phyloP scores from a whole-genome alignment of 768 basidiomycete species.

The Leccinum aurantiacum region DNA sequence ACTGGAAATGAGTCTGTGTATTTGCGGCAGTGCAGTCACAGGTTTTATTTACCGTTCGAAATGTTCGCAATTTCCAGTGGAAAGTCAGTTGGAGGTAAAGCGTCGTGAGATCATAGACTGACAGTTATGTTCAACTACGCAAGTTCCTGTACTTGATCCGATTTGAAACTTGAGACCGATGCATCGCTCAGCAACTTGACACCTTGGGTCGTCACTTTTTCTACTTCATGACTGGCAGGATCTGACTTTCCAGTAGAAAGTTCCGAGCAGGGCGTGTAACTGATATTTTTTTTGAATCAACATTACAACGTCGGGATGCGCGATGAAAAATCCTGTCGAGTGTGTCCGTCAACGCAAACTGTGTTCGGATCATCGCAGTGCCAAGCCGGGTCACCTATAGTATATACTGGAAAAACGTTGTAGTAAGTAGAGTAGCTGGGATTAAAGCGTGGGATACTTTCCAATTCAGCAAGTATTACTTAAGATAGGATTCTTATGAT shows the following conservation, averaged over 20 bases:
- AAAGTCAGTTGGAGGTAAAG: neutral
- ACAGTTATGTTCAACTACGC: too few relatives aligned
- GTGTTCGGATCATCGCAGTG: neutral
- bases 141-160: too few relatives aligned
- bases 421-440: too few relatives aligned
- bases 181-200: too few relatives aligned
- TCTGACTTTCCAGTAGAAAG: neutral
- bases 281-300: neutral
- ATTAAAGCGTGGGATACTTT: too few relatives aligned
- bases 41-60: neutral
- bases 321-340: neutral
- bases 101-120: neutral
- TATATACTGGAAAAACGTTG: neutral
- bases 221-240: too few relatives aligned
- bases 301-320: neutral
- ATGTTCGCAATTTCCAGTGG: neutral
- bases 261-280: neutral
- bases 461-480: too few relatives aligned
- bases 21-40: neutral
- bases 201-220: too few relatives aligned
- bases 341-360: neutral
- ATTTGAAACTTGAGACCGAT: too few relatives aligned
- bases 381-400: neutral
- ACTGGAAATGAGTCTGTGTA: too few relatives aligned
- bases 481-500: neutral